These are phyloP conservation scores for Fusarium sp. DNA, from an alignment of 2,329 filamentous ascomycete genomes.

Conservation along the genomic window DNA sequence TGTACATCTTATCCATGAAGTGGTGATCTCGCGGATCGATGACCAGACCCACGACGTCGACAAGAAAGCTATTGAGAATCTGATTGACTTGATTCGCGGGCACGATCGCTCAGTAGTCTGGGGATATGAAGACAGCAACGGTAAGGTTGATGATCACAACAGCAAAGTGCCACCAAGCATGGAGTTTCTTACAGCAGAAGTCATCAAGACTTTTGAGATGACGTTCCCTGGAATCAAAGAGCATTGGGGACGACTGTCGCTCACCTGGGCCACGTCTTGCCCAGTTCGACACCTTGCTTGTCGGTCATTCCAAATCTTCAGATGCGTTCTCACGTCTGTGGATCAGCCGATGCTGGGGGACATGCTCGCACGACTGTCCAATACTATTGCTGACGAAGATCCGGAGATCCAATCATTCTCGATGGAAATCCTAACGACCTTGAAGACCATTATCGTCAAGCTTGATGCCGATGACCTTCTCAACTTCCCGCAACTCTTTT, in stretches of 20 bases:
- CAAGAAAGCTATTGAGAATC: slow-evolving; percentile 83
- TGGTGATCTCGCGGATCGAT: slow-evolving; percentile 85
- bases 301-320: slow-evolving; percentile 96
- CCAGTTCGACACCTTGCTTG: slow-evolving; percentile 95
- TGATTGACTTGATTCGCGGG: slow-evolving; percentile 87
- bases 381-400: slow-evolving; percentile 96
- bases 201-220: slow-evolving; percentile 86
- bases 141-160: slow-evolving; percentile 78
- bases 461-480: slow-evolving; percentile 83
- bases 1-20: slow-evolving; percentile 95
- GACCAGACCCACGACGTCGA: slow-evolving; percentile 72
- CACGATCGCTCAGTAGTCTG: slow-evolving; percentile 90
- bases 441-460: slow-evolving; percentile 91
- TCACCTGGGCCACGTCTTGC: slow-evolving; percentile 97
- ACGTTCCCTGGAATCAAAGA: slow-evolving; percentile 89
- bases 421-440: slow-evolving; percentile 95
- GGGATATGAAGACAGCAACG: slow-evolving; percentile 93
- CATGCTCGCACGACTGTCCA: slow-evolving; percentile 94
- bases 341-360: slow-evolving; percentile 96
- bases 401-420: slow-evolving; percentile 96
- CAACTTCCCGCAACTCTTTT: slow-evolving; percentile 95
- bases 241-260: slow-evolving; percentile 88
- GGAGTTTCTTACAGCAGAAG: slow-evolving; percentile 83
- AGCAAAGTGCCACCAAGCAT: slow-evolving; percentile 89
- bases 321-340: slow-evolving; percentile 89